These are phyloP conservation scores for Amoeboradix gromovi DNA, from an alignment of 371 early-diverging fungal genomes.

Conservation along the genomic window DNA sequence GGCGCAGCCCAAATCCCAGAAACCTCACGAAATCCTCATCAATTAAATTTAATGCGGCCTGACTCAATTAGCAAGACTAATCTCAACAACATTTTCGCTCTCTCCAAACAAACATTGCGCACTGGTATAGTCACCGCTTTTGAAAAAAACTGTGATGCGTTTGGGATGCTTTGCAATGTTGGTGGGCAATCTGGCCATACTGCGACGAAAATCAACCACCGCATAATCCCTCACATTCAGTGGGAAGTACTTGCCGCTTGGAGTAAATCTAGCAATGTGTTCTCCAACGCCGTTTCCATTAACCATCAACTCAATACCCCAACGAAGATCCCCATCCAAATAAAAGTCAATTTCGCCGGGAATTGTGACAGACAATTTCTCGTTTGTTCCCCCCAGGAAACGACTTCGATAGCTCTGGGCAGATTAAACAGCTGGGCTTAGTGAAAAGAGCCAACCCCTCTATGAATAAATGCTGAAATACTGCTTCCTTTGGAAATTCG, in stretches of 20 bases:
- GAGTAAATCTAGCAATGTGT: constrained; percentile 6
- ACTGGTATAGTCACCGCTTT: constrained; percentile 4
- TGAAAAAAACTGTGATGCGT: constrained; percentile 7
- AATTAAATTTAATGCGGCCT: too few relatives aligned
- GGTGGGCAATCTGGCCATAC: constrained; percentile 5
- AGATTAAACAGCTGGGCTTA: constrained; percentile 6
- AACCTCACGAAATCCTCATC: too few relatives aligned
- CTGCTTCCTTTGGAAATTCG: constrained; percentile 2
- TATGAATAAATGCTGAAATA: constrained; percentile 7
- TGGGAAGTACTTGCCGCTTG: constrained; percentile 4
- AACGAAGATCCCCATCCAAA: constrained; percentile 6
- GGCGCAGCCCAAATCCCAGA: too few relatives aligned
- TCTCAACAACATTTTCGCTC: too few relatives aligned
- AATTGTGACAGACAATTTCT: constrained; percentile 2
- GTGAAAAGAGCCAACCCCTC: constrained; percentile 5
- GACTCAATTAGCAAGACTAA: too few relatives aligned
- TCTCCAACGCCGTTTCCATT: constrained; percentile 3
- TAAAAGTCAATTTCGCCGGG: constrained; percentile 7
- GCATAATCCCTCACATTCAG: constrained; percentile 5
- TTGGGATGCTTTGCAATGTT: constrained; percentile 2
- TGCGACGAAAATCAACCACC: constrained; percentile 5
- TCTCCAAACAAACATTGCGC: constrained; percentile 5
- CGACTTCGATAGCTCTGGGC: constrained; percentile 6
- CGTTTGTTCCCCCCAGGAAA: constrained; percentile 4
- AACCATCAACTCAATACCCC: constrained; percentile 6